A percentile compares a stretch with the other conserved stretches of the same genome.
Evolutionary conservation across 352 stramenopile species (phyloP).

Genomic region (Phytophthora lateralis): DNA sequence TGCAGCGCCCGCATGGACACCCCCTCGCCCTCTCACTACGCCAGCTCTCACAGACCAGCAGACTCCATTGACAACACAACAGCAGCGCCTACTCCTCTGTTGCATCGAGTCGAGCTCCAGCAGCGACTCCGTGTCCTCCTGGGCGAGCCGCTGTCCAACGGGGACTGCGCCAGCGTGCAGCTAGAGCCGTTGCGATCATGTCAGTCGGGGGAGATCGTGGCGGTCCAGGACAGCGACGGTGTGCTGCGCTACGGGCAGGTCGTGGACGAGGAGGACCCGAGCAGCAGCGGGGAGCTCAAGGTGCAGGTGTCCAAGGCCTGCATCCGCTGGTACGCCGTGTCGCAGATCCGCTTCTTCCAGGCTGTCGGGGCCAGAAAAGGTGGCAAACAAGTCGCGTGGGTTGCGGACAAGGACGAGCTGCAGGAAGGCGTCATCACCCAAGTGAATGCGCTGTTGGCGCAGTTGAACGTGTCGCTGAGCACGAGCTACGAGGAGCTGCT

Average conservation of each 20-base stretch:
- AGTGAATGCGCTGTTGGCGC: conserved; percentile 52
- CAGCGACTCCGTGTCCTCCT: conserved; percentile 34
- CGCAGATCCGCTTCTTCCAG: conserved; percentile 60
- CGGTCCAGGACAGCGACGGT: conserved; percentile 32
- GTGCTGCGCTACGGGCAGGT: conserved; percentile 48
- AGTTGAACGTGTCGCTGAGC: conserved; percentile 55
- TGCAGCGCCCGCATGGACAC: conserved; percentile 11
- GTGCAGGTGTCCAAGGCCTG: conserved; percentile 46
- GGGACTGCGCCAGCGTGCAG: conserved; percentile 38
- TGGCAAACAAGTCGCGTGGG: background rate
- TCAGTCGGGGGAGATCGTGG: conserved; percentile 56
- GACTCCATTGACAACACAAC: background rate
- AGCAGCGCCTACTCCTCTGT: background rate
- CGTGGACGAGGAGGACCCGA: conserved; percentile 27
- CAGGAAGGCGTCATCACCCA: conserved; percentile 40
- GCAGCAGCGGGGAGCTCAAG: conserved; percentile 41
- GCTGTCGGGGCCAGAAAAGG: conserved; percentile 11
- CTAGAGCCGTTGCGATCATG: conserved; percentile 43
- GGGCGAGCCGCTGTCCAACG: conserved; percentile 38
- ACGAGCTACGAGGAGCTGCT: conserved; percentile 56
- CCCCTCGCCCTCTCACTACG: background rate
- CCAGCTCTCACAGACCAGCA: background rate
- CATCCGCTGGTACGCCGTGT: conserved; percentile 47
- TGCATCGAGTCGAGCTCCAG: conserved; percentile 9
- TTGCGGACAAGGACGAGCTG: conserved; percentile 5